Percentiles rank a stretch among this genome's conserved stretches.
Conservation (phyloP, 192 early-diverging fungal genomes). For the Entophlyctis luteolus region DNA sequence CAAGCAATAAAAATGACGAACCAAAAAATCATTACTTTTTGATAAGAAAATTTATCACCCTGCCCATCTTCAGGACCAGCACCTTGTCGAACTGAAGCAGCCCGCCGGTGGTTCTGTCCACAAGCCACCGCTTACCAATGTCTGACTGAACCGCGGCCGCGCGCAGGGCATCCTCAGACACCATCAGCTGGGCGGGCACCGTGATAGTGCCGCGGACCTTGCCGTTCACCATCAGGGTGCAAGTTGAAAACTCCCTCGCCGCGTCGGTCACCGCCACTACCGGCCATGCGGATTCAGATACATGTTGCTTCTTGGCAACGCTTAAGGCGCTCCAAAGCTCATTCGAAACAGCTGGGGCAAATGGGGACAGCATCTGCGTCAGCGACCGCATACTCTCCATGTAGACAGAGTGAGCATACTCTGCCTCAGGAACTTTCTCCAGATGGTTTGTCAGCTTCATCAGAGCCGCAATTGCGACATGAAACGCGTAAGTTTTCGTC, state of each 20-base stretch:
- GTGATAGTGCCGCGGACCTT: conserved; percentile 66
- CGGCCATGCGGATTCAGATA: conserved; percentile 20
- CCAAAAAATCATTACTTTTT: background rate
- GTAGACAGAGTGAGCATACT: background rate
- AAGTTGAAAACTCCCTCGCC: background rate
- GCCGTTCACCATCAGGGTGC: conserved; percentile 61
- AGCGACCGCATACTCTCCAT: background rate
- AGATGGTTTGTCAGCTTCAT: conserved; percentile 74
- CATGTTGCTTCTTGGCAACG: background rate
- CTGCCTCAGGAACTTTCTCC: background rate
- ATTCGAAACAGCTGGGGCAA: conserved; percentile 31
- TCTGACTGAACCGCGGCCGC: conserved; percentile 22
- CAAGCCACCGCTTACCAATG: conserved; percentile 20
- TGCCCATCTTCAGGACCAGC: conserved; percentile 69
- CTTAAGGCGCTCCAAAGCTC: conserved; percentile 22
- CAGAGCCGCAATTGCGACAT: conserved; percentile 78
- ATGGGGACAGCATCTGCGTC: conserved; percentile 32
- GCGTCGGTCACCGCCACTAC: conserved; percentile 7
- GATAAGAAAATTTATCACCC: conserved; percentile 72
- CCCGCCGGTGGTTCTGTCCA: conserved; percentile 27
- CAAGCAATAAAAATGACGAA: background rate
- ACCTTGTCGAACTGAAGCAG: conserved; percentile 49
- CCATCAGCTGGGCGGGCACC: conserved; percentile 35
- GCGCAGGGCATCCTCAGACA: conserved; percentile 41
- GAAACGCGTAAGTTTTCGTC: conserved; percentile 56